Percentiles rank a stretch among this genome's conserved stretches.
phyloP scores from a whole-genome alignment of 345 rosid species.

The Aurinia saxatilis region DNA sequence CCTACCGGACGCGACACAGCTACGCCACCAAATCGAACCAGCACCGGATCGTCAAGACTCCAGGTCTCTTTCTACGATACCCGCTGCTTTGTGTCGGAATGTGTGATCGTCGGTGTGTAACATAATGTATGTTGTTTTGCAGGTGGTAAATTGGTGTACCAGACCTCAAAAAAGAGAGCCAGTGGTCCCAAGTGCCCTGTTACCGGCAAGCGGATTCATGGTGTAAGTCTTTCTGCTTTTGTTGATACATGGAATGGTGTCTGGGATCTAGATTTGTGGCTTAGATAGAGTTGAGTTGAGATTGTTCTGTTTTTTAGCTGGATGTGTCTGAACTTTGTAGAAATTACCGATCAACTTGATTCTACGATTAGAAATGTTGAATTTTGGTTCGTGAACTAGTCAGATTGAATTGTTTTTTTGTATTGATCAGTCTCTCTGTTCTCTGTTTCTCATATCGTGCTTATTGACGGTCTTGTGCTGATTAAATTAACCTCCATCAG shows the following conservation, averaged over 20 bases:
- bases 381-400: too few species aligned
- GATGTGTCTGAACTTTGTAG: too few species aligned
- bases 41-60: conserved; percentile 59
- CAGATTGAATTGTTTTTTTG: too few species aligned
- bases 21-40: conserved; percentile 70
- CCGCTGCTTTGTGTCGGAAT: background rate
- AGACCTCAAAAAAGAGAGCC: conserved; percentile 70
- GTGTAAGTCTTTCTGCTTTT: conserved; percentile 33
- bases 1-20: conserved; percentile 63
- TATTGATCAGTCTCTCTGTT: too few species aligned
- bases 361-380: too few species aligned
- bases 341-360: too few species aligned
- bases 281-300: too few species aligned
- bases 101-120: background rate
- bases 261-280: too few species aligned
- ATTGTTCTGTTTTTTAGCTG: too few species aligned
- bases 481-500: conserved; percentile 21
- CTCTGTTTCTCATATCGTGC: too few species aligned
- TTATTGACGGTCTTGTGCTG: conserved; percentile 53
- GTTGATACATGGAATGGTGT: too few species aligned
- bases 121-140: background rate
- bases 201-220: conserved; percentile 70
- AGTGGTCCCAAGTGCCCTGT: conserved; percentile 69
- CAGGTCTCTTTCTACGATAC: conserved; percentile 25
- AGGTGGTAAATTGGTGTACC: conserved; percentile 77